Base-by-base conservation (phyloP, 2,329 filamentous ascomycete genomes). In the Teratosphaeria destructans region DNA sequence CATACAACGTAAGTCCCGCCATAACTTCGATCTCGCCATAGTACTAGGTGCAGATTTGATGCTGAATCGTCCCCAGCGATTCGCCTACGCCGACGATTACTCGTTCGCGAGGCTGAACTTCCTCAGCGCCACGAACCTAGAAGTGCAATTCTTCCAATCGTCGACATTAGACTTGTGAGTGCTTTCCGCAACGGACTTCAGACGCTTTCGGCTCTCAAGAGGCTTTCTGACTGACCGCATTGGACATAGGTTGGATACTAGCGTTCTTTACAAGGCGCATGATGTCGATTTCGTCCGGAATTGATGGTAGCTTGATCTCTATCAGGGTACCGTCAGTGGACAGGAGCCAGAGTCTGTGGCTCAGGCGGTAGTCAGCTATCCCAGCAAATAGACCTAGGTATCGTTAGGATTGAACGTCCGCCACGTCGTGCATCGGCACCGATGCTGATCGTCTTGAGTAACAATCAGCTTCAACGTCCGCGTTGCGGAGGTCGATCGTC, bases 21-120 rank as follows among this genome's bases (percentile, higher is more conserved):
- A 10, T n/a, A 7, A 19, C 8, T n/a, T 49, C 16, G 19, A 23
- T 10, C n/a, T 49, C 5, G 16, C n/a, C 43, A 16, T n/a, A n/a
- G 14, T 23, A 23, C 43, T 19, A 47, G 43, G 43, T 49, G 37
- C 16, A 49, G 8, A 10, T 19, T 43, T 2, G 16, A 49, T 23
- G 43, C 43, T 49, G 19, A 49, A 23, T 19, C 19, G 0, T 2
- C 19, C 19, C 43, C 19, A 49, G 43, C 43, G 43, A 49, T 81
- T 80, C 61, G 78, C 77, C 2, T 81, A 81, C 58, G 78, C 72
- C 0, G 75, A 79, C 56, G 79, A 81, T 59, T 84, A 81, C 58
- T 78, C 76, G 64, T 84, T 81, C 64, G 78, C 77, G 2, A 76
- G 74, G 1, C 63, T 84, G 6, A 74, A 71, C 3, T 77, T 84